Percentiles rank a stretch among this genome's conserved stretches.
Evolutionary conservation across 495 filamentous ascomycete genomes (phyloP).

Genomic region (Venustampulla echinocandica): DNA sequence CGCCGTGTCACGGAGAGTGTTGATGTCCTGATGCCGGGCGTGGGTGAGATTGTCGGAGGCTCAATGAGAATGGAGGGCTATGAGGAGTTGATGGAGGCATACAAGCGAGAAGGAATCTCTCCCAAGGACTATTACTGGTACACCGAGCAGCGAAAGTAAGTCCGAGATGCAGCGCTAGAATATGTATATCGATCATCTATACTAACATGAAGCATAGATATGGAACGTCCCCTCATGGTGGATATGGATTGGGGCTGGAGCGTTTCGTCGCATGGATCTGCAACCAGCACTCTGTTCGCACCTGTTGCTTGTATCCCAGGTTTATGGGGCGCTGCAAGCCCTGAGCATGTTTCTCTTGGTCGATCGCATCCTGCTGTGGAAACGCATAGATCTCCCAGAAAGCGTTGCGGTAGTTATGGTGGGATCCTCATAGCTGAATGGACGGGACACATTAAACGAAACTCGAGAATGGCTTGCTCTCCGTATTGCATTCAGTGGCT

Average conservation of each 20-base stretch:
- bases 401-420: too few relatives aligned
- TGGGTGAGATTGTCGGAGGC: constrained; percentile 95
- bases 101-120: constrained; percentile 77
- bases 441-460: too few relatives aligned
- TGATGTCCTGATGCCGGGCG: constrained; percentile 91
- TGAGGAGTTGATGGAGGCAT: constrained; percentile 85
- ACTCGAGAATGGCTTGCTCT: too few relatives aligned
- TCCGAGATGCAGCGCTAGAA: too few relatives aligned
- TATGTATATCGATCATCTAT: too few relatives aligned
- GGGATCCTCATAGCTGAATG: too few relatives aligned
- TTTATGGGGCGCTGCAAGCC: constrained; percentile 93
- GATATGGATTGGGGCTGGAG: constrained; percentile 92
- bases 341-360: constrained; percentile 28
- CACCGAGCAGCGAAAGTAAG: constrained; percentile 94
- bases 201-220: too few relatives aligned
- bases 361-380: not conserved
- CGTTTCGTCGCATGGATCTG: constrained; percentile 96
- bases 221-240: constrained; percentile 87
- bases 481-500: too few relatives aligned
- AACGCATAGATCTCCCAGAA: not conserved
- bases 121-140: constrained; percentile 96
- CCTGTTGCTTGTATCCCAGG: constrained; percentile 83
- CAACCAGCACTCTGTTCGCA: constrained; percentile 81
- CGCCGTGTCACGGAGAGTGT: constrained; percentile 91
- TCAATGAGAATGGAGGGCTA: constrained; percentile 93